Conservation (phyloP, 129 eudicot species). For the Artemisia tridentata region DNA sequence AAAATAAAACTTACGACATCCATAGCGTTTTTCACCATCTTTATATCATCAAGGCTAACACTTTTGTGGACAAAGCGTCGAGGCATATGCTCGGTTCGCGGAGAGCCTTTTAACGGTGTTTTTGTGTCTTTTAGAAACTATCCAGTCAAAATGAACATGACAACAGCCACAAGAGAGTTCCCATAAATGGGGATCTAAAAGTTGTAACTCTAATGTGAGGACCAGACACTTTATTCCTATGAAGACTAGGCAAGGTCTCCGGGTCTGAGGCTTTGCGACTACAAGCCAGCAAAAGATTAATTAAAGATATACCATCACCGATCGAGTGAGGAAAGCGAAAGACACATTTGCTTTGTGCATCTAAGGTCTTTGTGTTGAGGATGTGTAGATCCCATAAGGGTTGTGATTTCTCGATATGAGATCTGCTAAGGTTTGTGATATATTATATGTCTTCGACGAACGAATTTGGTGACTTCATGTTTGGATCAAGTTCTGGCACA, state of each 20-base stretch:
- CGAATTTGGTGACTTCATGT: conserved; percentile 25
- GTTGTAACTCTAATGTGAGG: background rate
- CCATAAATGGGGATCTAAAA: background rate
- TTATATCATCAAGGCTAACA: conserved; percentile 6
- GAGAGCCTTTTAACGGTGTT: background rate
- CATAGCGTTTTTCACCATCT: conserved; percentile 4
- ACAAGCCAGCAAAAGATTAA: conserved; percentile 23
- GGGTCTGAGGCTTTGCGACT: conserved; percentile 25
- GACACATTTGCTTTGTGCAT: conserved; percentile 19
- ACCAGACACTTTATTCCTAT: background rate
- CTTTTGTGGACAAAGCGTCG: background rate
- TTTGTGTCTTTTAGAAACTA: conserved; percentile 3
- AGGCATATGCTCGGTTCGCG: background rate
- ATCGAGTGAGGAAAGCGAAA: conserved; percentile 28
- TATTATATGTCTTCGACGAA: conserved; percentile 31
- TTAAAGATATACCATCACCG: conserved; percentile 35
- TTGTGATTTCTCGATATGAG: conserved; percentile 24
- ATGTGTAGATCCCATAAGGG: conserved; percentile 38
- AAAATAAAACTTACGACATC: background rate
- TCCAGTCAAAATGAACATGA: background rate
- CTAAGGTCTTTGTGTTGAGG: conserved; percentile 18
- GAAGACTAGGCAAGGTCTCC: background rate
- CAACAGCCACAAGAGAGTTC: background rate
- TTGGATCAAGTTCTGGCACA: conserved; percentile 10
- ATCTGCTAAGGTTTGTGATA: conserved; percentile 26